A percentile compares a stretch with the other conserved stretches of the same genome.
phyloP scores from a whole-genome alignment of 2,329 filamentous ascomycete species.

The Fusarium aywerte region DNA sequence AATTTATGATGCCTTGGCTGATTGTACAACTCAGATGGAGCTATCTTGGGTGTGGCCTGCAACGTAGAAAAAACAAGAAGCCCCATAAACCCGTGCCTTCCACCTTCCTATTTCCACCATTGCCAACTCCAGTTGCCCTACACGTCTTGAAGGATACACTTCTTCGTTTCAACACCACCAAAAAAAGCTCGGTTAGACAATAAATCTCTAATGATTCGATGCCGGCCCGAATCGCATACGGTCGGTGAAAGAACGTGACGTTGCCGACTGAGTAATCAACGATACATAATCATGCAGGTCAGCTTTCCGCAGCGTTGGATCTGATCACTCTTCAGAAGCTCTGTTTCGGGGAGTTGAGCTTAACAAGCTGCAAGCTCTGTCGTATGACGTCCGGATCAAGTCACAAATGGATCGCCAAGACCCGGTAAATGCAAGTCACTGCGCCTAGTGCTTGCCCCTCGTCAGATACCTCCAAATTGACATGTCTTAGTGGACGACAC shows the following conservation, averaged over 20 bases:
- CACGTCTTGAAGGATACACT: not conserved
- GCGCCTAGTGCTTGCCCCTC: slow-evolving; percentile 29
- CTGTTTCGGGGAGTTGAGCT: slow-evolving; percentile 16
- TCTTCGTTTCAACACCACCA: not conserved
- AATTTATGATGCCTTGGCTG: not conserved
- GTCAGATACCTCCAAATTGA: slow-evolving; percentile 19
- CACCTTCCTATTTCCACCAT: not conserved
- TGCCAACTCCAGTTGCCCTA: not conserved
- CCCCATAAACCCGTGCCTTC: not conserved
- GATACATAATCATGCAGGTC: not conserved
- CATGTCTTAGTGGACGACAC: slow-evolving; percentile 16
- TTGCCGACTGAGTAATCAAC: slow-evolving; percentile 8
- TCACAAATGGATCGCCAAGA: slow-evolving; percentile 39
- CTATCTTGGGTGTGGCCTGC: not conserved
- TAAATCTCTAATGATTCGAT: not conserved
- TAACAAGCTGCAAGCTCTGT: slow-evolving; percentile 16
- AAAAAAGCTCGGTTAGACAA: not conserved
- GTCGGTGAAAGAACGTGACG: slow-evolving; percentile 1
- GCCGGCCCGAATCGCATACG: slow-evolving; percentile 31
- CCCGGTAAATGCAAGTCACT: slow-evolving; percentile 34
- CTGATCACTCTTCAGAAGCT: slow-evolving; percentile 12
- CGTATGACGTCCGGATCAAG: slow-evolving; percentile 44
- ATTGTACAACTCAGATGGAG: not conserved
- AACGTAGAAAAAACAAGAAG: not conserved
- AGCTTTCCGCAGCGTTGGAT: slow-evolving; percentile 3